Evolutionary conservation across 2,329 filamentous ascomycete species (phyloP).

Genomic region (Venturia aucupariae): DNA sequence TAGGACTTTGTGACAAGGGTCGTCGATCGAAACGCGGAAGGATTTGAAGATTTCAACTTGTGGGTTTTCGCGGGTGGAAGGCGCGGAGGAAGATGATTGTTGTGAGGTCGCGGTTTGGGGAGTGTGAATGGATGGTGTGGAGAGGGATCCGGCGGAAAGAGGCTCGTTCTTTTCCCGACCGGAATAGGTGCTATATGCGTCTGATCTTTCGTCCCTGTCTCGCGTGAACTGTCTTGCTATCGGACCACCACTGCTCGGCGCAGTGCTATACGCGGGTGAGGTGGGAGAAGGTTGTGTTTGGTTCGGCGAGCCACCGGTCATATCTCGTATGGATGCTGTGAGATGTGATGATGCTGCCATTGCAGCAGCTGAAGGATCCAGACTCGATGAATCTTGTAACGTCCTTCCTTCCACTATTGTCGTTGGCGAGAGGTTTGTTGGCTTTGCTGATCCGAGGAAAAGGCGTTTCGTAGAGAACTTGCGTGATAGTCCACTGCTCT

Average conservation of each 20-base stretch:
- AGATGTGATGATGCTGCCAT: conserved; percentile 42
- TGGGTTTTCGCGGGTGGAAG: conserved; percentile 29
- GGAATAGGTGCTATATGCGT: conserved; percentile 9
- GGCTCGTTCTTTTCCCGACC: conserved; percentile 3
- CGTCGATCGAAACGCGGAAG: conserved; percentile 95
- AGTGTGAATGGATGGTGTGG: not conserved
- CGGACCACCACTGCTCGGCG: conserved; percentile 16
- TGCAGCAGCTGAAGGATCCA: conserved; percentile 42
- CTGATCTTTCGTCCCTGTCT: conserved; percentile 15
- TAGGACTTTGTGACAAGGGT: conserved; percentile 93
- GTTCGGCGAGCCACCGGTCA: conserved; percentile 17
- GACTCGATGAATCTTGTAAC: conserved; percentile 32
- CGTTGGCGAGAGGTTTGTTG: conserved; percentile 43
- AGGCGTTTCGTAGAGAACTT: conserved; percentile 46
- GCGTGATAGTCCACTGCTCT: conserved; percentile 38
- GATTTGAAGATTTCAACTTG: conserved; percentile 96
- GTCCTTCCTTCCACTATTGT: conserved; percentile 34
- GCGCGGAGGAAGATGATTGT: conserved; percentile 10
- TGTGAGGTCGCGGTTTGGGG: conserved; percentile 3
- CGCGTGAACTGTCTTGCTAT: conserved; percentile 18
- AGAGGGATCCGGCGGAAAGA: conserved; percentile 2
- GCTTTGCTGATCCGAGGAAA: conserved; percentile 36
- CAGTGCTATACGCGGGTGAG: conserved; percentile 36
- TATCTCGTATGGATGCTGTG: conserved; percentile 36
- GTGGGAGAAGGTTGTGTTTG: conserved; percentile 38